Base-by-base conservation (phyloP, 2,329 filamentous ascomycete species). In the Neofusicoccum parvum region DNA sequence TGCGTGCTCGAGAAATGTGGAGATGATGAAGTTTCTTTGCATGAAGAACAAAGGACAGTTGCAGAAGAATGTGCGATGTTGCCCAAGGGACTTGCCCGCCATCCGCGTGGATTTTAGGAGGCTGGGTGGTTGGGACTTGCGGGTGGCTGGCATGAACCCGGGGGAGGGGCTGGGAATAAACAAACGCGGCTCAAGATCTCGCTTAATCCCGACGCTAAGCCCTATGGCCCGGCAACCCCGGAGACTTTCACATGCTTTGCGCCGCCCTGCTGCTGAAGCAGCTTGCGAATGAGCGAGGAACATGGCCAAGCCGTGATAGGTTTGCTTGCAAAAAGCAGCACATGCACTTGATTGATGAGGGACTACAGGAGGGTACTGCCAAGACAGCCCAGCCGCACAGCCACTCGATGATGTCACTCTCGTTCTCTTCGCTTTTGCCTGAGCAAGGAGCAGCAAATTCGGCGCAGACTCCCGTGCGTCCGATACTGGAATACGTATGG, bases 171-270 rank as follows among this genome's bases (percentile, higher is more conserved):
- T 65, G 62, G 62, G 51, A 14, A 49, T 58, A 51, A 65, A 65
- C 53, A 63, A 53, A 41, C 62, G 32, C 39, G 49, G 48, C 41
- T 27, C 49, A 54, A 12, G 3, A n/a, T 50, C 43, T 59, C 53
- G 63, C 63, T 65, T 59, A 58, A 43, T 50, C 32, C 63, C 63
- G 63, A 56, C 51, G 53, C 63, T 65, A 65, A 65, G 63, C 63
- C 63, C 41, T 65, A 65, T 23, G 39, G 23, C 46, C 49, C 49
- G 17, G n/a, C 37, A 54, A 32, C 50, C 41, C 50, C 17, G 27
- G 56, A n/a, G 32, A n/a, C 50, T 39, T 64, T 64, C 50, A 56
- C 62, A 56, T 64, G 50, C 17, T 14, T 37, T 41, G 12, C 62
- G 37, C 11, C n/a, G 32, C 32, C n/a, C 17, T 15, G 12, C 10